Percentiles rank a stretch among this genome's conserved stretches.
phyloP scores from a whole-genome alignment of 768 basidiomycete genomes.

The Suillus hirtellus region DNA sequence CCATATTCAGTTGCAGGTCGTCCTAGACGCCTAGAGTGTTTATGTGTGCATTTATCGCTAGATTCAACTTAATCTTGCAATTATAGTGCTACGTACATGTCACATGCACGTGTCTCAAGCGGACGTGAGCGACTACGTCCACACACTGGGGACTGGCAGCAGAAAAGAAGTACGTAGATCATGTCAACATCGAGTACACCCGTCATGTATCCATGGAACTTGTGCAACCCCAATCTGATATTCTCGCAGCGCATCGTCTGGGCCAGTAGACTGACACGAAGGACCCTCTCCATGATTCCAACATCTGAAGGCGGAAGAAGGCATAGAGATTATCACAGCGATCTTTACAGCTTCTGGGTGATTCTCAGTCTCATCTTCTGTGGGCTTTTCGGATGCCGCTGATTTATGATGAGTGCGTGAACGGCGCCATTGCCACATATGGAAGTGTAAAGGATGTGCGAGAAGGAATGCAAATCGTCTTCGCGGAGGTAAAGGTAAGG shows the following conservation, averaged over 20 bases:
- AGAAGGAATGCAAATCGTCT: background rate
- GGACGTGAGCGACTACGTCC: no score
- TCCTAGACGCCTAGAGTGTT: background rate
- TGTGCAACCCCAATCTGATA: background rate
- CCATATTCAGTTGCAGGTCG: background rate
- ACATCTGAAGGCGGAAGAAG: background rate
- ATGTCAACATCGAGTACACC: background rate
- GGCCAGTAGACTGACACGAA: background rate
- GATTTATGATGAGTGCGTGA: background rate
- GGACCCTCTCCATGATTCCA: background rate
- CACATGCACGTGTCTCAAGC: background rate
- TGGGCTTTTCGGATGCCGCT: background rate
- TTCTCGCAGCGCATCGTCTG: background rate
- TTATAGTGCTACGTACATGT: background rate
- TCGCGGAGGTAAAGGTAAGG: background rate
- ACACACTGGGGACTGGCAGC: no score
- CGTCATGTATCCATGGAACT: background rate
- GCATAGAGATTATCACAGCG: conserved; percentile 1
- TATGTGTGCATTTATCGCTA: background rate
- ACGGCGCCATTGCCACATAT: background rate
- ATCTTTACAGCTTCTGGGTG: background rate
- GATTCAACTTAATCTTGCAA: background rate
- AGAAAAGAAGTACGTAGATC: no score
- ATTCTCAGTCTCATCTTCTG: no score
- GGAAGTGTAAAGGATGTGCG: background rate